Evolutionary conservation across 805 yeast genomes (phyloP), one percentile per base, ranked within the genome.

Genomic region (Starmerella roubikii): DNA sequence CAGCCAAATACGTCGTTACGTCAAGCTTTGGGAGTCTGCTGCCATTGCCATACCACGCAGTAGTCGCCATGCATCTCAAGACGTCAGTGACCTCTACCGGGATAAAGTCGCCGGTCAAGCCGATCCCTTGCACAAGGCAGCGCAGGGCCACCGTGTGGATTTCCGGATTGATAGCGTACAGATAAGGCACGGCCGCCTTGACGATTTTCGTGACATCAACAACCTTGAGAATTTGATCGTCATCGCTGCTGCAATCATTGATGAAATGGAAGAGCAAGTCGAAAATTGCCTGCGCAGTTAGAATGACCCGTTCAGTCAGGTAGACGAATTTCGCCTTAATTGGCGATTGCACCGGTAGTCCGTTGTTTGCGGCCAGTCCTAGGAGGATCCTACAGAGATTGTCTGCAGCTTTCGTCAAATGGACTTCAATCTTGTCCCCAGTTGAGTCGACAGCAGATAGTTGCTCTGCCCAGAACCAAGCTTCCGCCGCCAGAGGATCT

Each of bases 31-130:
- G n/a, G n/a, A n/a, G n/a, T n/a, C n/a, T 17, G 22, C 41, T 34
- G 2, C 46, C 38, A 19, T 36, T 43, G 3, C 33, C 37, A 26
- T 32, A 43, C 1, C 41, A 40, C 1, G 40, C 31, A 2, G 22
- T 18, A 2, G 32, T 16, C 11, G 44, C 30, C 33, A 30, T 16
- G 6, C 23, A 22, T 16, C 27, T 19, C 3, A 43, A 17, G 3
- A 37, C 11, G 7, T 17, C 21, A 1, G 30, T 29, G 6, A 40
- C 19, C 2, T 24, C 21, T 9, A 24, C 13, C 16, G 44, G 44
- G 3, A 41, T 41, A 13, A n/a, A 24, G 32, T 32, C 36, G 9
- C n/a, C 23, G 23, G 20, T 3, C 5, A 16, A 19, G 3, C 40
- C 39, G 3, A 32, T 23, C 2, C 28, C 17, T 13, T 36, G 37